Base-by-base conservation (phyloP, 2,329 filamentous ascomycete species). In the Penicillium glabrum region DNA sequence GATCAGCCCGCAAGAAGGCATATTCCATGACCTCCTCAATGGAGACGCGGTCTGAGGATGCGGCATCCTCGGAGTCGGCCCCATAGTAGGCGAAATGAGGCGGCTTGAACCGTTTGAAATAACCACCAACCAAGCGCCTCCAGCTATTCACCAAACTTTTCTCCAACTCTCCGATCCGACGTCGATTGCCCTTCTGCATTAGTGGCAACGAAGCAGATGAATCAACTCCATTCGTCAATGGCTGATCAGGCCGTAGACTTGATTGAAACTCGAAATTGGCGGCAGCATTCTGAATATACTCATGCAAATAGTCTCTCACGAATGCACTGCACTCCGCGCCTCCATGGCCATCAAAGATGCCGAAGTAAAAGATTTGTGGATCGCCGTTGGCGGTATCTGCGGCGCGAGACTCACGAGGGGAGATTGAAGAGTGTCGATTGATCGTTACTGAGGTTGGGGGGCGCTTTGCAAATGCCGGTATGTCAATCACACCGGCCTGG, bases 291-390 rank as follows among this genome's bases (percentile, higher is more conserved):
- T 99, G 93, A 35, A 99, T 87, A 72, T 97, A 98, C 10, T 85
- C 85, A 72, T 97, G 95, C 58, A 99, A 78, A 69, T 89, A 86
- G 58, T 97, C 90, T 56, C 87, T 83, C 63, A 98, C 75, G 66
- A 96, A 98, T 19, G 89, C 87, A 58, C 91, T 92, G 74, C 95
- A 98, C 72, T 96, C 90, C 21, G 80, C 84, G 21, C 95, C 95
- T 10, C 95, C 95, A 77, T 99, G 95, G 3, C 95, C 95, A 74
- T 99, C 95, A 69, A 98, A 99, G 1, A 98, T 87, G 1, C 86
- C 93, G 81, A 97, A 99, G 75, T 98, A 99, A 75, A 99, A 99
- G 33, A 98, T 88, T 72, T 98, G 93, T 1, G 93, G 93, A 70
- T 98, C 93, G 2, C 93, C 93, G 61, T 86, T 89, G 1, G 89